Conservation (phyloP, 2,329 filamentous ascomycete species). For the Penicillium psychrosexuale region DNA sequence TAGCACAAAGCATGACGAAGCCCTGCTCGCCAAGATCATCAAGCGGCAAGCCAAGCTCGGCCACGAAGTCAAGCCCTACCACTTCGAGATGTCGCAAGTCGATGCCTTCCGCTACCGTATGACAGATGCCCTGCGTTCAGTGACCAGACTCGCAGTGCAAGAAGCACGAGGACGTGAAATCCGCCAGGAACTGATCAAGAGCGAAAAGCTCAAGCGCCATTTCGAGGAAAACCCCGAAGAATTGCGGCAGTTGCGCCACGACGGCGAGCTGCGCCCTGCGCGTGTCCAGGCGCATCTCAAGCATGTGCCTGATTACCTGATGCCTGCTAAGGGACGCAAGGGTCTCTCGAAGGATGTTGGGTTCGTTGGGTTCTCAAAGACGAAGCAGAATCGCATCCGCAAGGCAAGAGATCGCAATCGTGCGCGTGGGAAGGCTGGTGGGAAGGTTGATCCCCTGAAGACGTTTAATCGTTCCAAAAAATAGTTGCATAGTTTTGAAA, state of each 20-base stretch:
- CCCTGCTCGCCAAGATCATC: constrained; percentile 73
- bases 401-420: constrained; percentile 48
- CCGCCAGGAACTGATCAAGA: constrained; percentile 84
- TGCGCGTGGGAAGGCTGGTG: constrained; percentile 43
- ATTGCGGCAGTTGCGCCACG: constrained; percentile 80
- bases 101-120: constrained; percentile 94
- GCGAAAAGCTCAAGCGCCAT: constrained; percentile 88
- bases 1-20: constrained; percentile 77
- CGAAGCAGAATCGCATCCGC: constrained; percentile 51
- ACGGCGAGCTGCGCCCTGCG: constrained; percentile 79
- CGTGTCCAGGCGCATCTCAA: constrained; percentile 85
- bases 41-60: constrained; percentile 74
- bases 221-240: constrained; percentile 97
- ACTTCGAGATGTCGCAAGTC: constrained; percentile 90
- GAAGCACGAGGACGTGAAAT: constrained; percentile 87
- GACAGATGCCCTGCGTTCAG: constrained; percentile 83
- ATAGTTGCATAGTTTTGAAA: constrained; percentile 20
- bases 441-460: constrained; percentile 80
- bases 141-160: constrained; percentile 84
- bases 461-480: constrained; percentile 66
- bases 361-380: constrained; percentile 66
- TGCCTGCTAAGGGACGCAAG: constrained; percentile 74
- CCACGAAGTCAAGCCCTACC: constrained; percentile 82
- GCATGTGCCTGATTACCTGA: constrained; percentile 88
- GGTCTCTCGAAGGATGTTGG: constrained; percentile 65